phyloP scores from a whole-genome alignment of 805 yeast species.

The Kodamaea nitidulidarum region DNA sequence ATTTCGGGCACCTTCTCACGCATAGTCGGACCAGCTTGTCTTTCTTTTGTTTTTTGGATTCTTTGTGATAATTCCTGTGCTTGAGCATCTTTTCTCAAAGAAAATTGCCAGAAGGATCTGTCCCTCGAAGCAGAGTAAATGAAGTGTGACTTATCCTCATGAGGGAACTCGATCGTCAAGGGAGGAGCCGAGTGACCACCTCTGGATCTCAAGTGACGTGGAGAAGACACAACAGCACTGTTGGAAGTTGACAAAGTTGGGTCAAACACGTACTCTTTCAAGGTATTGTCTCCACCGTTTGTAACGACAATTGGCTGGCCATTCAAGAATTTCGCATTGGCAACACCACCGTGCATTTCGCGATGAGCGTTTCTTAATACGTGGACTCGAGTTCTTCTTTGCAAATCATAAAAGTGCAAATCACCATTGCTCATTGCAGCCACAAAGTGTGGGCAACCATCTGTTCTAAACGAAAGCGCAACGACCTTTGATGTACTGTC shows the following conservation, averaged over 20 bases:
- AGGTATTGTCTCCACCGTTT: conserved; percentile 84
- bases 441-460: conserved; percentile 79
- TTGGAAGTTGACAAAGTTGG: conserved; percentile 72
- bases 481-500: conserved; percentile 42
- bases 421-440: conserved; percentile 80
- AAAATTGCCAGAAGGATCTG: conserved; percentile 83
- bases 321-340: conserved; percentile 68
- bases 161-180: conserved; percentile 67
- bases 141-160: conserved; percentile 72
- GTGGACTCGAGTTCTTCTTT: conserved; percentile 69
- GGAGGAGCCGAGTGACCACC: conserved; percentile 99
- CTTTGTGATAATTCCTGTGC: conserved; percentile 90
- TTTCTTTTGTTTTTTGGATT: conserved; percentile 33
- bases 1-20: conserved; percentile 78
- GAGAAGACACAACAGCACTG: conserved; percentile 72
- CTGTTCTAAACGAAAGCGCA: conserved; percentile 84
- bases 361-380: conserved; percentile 67
- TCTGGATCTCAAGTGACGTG: conserved; percentile 85
- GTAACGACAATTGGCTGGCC: conserved; percentile 92
- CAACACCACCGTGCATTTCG: conserved; percentile 72
- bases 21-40: conserved; percentile 56
- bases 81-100: conserved; percentile 93
- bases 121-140: conserved; percentile 84
- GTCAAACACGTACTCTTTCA: conserved; percentile 90
- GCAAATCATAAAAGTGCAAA: conserved; percentile 78